These are phyloP conservation scores for Mortierella polycephala DNA, from an alignment of 371 early-diverging fungal species.

Conservation along the genomic window DNA sequence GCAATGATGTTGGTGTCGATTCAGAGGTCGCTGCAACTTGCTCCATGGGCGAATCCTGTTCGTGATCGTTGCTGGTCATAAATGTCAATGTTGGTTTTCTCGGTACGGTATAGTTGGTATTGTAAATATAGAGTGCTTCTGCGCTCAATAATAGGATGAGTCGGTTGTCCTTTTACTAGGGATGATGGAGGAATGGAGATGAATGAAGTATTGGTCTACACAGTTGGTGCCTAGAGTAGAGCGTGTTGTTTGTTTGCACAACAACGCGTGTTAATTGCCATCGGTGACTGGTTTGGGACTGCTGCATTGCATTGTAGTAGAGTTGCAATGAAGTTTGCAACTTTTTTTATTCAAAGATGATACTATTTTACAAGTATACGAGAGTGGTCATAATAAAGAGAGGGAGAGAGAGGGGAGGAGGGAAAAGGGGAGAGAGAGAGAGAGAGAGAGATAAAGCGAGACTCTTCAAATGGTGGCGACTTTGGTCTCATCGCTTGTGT, in stretches of 20 bases:
- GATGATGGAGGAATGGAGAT: too few species aligned
- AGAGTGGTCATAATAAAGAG: not conserved
- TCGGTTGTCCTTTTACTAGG: too few species aligned
- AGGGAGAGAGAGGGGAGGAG: not conserved
- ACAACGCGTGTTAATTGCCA: too few species aligned
- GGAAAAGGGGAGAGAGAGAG: constrained; percentile 1
- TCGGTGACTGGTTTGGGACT: too few species aligned
- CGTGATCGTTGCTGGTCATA: constrained; percentile 18
- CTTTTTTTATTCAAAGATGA: not conserved
- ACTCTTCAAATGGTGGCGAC: too few species aligned
- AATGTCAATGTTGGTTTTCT: too few species aligned
- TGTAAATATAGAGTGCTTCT: too few species aligned
- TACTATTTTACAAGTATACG: not conserved
- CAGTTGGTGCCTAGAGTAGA: too few species aligned
- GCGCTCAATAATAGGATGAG: not conserved
- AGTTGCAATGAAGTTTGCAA: too few species aligned
- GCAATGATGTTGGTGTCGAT: constrained; percentile 1
- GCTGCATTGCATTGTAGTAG: too few species aligned
- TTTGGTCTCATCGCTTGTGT: not conserved
- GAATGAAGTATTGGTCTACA: too few species aligned
- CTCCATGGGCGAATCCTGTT: constrained; percentile 10
- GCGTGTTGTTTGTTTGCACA: not conserved
- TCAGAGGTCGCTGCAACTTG: not conserved
- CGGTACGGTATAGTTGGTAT: too few species aligned
- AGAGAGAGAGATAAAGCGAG: not conserved